Evolutionary conservation across 495 filamentous ascomycete species (phyloP).

Genomic region (Daldinia loculata): DNA sequence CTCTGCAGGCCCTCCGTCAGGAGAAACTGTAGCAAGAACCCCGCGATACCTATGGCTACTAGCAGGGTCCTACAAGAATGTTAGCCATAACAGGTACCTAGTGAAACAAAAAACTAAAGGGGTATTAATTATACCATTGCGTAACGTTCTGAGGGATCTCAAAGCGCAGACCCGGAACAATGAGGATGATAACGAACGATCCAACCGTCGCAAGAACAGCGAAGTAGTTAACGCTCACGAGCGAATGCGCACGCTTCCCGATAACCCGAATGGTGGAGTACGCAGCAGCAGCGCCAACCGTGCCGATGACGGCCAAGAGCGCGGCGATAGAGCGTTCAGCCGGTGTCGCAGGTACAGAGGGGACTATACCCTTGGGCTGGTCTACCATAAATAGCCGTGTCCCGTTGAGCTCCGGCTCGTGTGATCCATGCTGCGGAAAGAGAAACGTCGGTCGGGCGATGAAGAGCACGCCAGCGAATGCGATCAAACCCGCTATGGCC

Average conservation of each 20-base stretch:
- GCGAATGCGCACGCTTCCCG: conserved; percentile 77
- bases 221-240: conserved; percentile 84
- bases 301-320: conserved; percentile 71
- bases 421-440: conserved; percentile 40
- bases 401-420: background rate
- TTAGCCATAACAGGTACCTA: background rate
- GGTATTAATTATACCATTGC: conserved; percentile 64
- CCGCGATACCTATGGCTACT: conserved; percentile 70
- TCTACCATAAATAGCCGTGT: conserved; percentile 44
- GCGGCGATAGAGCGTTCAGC: conserved; percentile 74
- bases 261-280: conserved; percentile 82
- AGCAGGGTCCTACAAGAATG: conserved; percentile 53
- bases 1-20: conserved; percentile 77
- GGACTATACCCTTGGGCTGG: conserved; percentile 29
- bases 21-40: conserved; percentile 81
- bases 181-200: conserved; percentile 48
- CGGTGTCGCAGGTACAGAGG: conserved; percentile 56
- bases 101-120: background rate
- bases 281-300: conserved; percentile 73
- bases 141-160: conserved; percentile 63
- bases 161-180: conserved; percentile 62
- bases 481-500: conserved; percentile 72
- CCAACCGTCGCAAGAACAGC: conserved; percentile 70
- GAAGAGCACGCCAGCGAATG: conserved; percentile 75
- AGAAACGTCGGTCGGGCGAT: conserved; percentile 75